These are phyloP conservation scores for Mortierella sp. DNA, from an alignment of 371 early-diverging fungal genomes.

Conservation along the genomic window DNA sequence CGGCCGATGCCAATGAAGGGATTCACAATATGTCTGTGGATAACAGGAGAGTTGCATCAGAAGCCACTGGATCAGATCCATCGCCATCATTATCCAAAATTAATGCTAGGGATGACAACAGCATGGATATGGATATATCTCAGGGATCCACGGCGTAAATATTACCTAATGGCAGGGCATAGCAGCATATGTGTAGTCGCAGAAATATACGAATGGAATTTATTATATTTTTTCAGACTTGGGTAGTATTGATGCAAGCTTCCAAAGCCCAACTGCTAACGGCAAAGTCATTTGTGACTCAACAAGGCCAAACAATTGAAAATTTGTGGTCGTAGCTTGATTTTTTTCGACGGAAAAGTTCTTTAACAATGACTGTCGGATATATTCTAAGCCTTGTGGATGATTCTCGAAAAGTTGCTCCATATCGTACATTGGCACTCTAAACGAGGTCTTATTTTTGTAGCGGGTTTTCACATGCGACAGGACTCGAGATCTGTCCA, in stretches of 20 bases:
- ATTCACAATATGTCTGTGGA: constrained; percentile 16
- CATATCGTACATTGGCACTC: constrained; percentile 34
- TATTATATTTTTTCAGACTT: neutral
- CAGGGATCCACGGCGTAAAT: neutral
- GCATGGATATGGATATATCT: constrained; percentile 30
- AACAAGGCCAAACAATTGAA: constrained; percentile 20
- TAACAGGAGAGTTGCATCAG: neutral
- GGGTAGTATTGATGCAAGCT: constrained; percentile 16
- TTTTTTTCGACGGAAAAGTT: neutral
- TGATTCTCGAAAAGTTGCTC: constrained; percentile 30
- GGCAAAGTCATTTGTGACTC: constrained; percentile 7
- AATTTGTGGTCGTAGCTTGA: neutral
- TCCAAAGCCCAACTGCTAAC: constrained; percentile 31
- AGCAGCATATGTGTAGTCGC: neutral
- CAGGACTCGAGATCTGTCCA: constrained; percentile 3
- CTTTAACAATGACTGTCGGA: constrained; percentile 15
- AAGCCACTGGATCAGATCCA: neutral
- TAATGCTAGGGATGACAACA: constrained; percentile 3
- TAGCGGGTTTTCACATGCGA: neutral
- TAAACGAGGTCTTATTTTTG: neutral
- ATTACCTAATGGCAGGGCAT: neutral
- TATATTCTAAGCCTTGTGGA: constrained; percentile 17
- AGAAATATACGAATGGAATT: constrained; percentile 3
- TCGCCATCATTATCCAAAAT: neutral
- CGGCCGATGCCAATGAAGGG: neutral